Evolutionary conservation across 352 stramenopile genomes (phyloP), one percentile per base, ranked within the genome.

Genomic region (Chrysophaeum taylorii): DNA sequence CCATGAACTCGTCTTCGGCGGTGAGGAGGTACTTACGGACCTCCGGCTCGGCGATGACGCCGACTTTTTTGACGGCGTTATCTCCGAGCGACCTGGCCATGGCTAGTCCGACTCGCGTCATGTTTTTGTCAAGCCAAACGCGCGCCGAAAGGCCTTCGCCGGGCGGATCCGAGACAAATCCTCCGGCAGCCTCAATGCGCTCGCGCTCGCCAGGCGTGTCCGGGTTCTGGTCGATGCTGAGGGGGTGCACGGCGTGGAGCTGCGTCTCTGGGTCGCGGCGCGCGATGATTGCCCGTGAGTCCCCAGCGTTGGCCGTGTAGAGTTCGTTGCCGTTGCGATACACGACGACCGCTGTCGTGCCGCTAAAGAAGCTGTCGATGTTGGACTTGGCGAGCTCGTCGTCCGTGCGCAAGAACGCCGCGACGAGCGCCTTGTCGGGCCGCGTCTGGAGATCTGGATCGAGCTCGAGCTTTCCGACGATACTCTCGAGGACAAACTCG

Each of bases 61-160:
- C 75, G 27, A 80, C 73, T 9, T 39, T 53, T 52, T 78, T 79
- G 0, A 79, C 75, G 16, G 75, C 75, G 36, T 75, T 61, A 68
- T 80, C 75, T 4, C 75, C 75, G 67, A 80, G 72, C 37, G 70
- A 77, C 21, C 75, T 64, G 23, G 70, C 70, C 75, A 80, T 80
- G 25, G 75, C 75, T 33, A 80, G 70, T 29, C 75, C 75, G 57
- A 80, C 68, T 62, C 77, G 73, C 48, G 75, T 80, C 62, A 73
- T 72, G 27, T 75, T 67, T 0, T 29, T 25, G 57, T 79, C 75
- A 1, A 80, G 63, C 75, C 75, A 80, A 29, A 80, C 75, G 29
- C 73, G 61, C 16, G 75, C 70, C 54, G 54, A 71, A 0, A 79
- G 67, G 31, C 75, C 75, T 25, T 48, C 69, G 38, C 75, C 75